Conservation (phyloP, 768 basidiomycete genomes). For the Chlorophyllum brunneum region DNA sequence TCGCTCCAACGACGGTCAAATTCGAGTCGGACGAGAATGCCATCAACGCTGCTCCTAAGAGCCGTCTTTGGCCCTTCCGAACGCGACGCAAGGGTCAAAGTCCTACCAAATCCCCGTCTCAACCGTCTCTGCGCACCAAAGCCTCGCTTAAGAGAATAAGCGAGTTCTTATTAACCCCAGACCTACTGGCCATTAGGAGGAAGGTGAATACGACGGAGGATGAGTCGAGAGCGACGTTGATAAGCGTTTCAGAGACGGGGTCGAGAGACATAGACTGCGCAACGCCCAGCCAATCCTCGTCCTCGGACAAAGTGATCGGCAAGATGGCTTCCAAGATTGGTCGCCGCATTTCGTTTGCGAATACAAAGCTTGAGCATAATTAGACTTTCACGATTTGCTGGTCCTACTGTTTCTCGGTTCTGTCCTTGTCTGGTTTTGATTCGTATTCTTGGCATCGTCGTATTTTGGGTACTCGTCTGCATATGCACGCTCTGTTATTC, state of each 20-base stretch:
- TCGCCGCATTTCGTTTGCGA: conserved; percentile 6
- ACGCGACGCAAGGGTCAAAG: not conserved
- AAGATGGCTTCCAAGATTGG: not conserved
- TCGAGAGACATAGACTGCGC: not conserved
- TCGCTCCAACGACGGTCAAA: not conserved
- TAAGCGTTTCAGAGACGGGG: not conserved
- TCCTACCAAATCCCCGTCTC: not conserved
- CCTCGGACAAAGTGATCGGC: not conserved
- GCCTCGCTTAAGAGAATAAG: conserved; percentile 8
- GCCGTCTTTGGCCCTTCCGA: conserved; percentile 1
- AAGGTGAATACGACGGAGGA: conserved; percentile 1
- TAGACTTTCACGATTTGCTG: not conserved
- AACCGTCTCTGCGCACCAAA: not conserved
- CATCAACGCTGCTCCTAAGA: not conserved
- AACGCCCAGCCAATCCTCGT: not conserved
- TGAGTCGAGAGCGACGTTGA: not conserved
- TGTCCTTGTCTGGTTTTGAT: not conserved
- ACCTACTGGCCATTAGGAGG: not conserved
- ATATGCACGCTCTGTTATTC: not conserved
- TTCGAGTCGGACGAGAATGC: not conserved
- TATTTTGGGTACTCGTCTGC: not conserved
- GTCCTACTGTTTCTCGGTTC: too few relatives aligned
- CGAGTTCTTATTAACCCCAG: not conserved
- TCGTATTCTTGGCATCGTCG: not conserved
- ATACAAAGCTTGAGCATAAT: not conserved